These are phyloP conservation scores for Jaltomata sinuosa DNA, from an alignment of 257 asterid genomes.

Conservation along the genomic window DNA sequence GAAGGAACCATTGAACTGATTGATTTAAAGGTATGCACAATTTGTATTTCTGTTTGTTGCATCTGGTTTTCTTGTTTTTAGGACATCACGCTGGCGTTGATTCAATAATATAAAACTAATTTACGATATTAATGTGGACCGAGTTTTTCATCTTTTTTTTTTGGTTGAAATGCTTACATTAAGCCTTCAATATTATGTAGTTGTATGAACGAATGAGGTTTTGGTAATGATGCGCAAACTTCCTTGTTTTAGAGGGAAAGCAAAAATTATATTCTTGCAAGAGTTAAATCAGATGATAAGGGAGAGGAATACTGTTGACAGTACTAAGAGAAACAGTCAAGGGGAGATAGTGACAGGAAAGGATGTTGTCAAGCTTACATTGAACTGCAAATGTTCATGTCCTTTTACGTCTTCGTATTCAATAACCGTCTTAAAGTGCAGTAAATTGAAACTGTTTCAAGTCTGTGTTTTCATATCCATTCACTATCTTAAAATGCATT, in stretches of 20 bases:
- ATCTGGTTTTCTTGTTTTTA: background rate
- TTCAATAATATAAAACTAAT: background rate
- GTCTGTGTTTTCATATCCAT: background rate
- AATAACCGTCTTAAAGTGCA: background rate
- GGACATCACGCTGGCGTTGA: background rate
- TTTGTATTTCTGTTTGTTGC: slow-evolving; percentile 1
- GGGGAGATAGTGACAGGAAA: background rate
- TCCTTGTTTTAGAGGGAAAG: background rate
- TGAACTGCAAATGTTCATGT: background rate
- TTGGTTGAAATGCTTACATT: background rate
- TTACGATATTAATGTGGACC: background rate
- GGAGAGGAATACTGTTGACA: background rate
- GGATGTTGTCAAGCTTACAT: background rate
- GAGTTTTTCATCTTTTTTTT: background rate
- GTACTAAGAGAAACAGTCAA: background rate
- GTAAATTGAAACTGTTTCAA: background rate
- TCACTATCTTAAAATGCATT: background rate
- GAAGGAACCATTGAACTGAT: slow-evolving; percentile 70
- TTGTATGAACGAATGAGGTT: background rate
- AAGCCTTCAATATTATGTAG: background rate
- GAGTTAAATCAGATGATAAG: background rate
- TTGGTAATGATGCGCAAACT: background rate
- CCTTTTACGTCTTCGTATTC: background rate
- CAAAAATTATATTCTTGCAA: background rate
- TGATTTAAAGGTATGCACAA: slow-evolving; percentile 64